Evolutionary conservation across 441 rosid species (phyloP).

Genomic region (Populus hybrid): DNA sequence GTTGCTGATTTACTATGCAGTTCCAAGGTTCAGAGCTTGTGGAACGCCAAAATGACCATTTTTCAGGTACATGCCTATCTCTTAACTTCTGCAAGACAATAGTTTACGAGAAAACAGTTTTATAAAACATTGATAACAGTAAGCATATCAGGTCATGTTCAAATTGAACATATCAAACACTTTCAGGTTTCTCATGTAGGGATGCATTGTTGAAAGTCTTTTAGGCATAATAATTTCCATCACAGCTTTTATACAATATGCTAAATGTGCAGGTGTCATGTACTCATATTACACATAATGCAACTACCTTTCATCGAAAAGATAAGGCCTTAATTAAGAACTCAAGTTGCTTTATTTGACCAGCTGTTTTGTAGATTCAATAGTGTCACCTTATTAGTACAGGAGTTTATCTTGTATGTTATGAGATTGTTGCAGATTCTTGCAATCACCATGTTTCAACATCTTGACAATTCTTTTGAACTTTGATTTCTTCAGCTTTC

Average conservation of each 20-base stretch:
- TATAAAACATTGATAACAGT: neutral
- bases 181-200: neutral
- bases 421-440: neutral
- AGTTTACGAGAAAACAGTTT: neutral
- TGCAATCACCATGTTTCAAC: conserved; percentile 8
- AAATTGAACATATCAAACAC: neutral
- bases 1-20: conserved; percentile 33
- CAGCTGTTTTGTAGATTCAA: neutral
- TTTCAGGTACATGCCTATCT: conserved; percentile 49
- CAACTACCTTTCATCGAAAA: neutral
- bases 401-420: conserved; percentile 1
- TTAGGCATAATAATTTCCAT: neutral
- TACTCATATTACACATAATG: neutral
- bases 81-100: neutral
- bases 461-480: conserved; percentile 3
- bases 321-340: neutral
- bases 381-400: neutral
- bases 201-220: neutral
- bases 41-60: conserved; percentile 64
- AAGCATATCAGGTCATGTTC: neutral
- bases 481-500: conserved; percentile 41
- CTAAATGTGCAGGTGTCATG: neutral
- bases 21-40: conserved; percentile 68
- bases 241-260: neutral
- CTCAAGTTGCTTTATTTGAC: conserved; percentile 6